Conservation (phyloP, 2,329 filamentous ascomycete genomes). For the Diaporthe citrichinensis region DNA sequence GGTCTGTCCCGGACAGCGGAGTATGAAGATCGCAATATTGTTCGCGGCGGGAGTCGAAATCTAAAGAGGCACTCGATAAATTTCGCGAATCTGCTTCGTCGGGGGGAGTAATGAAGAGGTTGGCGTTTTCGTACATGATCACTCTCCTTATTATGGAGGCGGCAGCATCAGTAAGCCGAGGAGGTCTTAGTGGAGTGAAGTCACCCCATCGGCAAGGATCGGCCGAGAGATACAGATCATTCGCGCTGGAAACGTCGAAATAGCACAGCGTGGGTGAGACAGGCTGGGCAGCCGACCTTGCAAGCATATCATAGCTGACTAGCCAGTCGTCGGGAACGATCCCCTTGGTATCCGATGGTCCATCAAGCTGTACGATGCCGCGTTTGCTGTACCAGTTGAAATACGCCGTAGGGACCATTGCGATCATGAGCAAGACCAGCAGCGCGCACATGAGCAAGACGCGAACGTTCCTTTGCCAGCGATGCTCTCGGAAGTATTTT, state of each 20-base stretch:
- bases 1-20: neutral
- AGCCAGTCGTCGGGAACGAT: neutral
- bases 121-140: neutral
- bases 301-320: neutral
- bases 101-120: neutral
- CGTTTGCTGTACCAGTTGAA: slow-evolving; percentile 19
- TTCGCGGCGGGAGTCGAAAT: neutral
- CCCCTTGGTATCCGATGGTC: neutral
- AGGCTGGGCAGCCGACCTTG: slow-evolving; percentile 11
- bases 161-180: neutral
- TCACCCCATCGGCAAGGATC: slow-evolving; percentile 7
- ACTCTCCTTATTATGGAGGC: neutral
- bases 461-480: neutral
- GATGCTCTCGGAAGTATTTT: neutral
- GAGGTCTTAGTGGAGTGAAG: neutral
- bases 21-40: slow-evolving; percentile 2
- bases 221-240: neutral
- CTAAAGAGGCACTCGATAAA: neutral
- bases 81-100: neutral
- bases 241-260: neutral
- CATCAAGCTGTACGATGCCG: neutral
- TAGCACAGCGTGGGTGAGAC: slow-evolving; percentile 5
- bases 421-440: neutral
- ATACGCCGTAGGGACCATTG: neutral
- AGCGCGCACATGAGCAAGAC: neutral